Percentiles rank a stretch among this genome's conserved stretches.
These are phyloP conservation scores for Fusarium sp. DNA, from an alignment of 2,329 filamentous ascomycete genomes.

Conservation along the genomic window DNA sequence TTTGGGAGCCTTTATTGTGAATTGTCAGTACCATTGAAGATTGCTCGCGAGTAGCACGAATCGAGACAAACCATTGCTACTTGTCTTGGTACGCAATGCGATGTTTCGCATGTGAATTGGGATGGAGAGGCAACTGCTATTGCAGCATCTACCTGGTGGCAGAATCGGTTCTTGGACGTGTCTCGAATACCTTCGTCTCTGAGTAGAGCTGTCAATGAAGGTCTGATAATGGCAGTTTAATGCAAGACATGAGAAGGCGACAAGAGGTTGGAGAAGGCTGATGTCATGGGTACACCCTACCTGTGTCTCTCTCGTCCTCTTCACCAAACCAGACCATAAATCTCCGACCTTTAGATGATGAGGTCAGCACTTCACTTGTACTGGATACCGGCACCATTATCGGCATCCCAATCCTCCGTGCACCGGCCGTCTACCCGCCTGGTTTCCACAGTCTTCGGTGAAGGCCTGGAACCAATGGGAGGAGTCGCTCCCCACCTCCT, in stretches of 20 bases:
- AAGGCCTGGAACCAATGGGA: constrained; percentile 38
- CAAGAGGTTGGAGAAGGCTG: constrained; percentile 1
- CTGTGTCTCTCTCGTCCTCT: neutral
- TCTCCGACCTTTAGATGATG: neutral
- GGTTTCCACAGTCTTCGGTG: constrained; percentile 20
- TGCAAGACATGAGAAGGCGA: neutral
- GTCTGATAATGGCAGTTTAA: neutral
- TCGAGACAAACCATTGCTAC: constrained; percentile 20
- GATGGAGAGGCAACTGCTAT: neutral
- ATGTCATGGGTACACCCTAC: constrained; percentile 22
- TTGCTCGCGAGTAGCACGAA: neutral
- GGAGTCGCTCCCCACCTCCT: constrained; percentile 38
- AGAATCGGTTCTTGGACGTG: neutral
- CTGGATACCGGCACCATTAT: neutral
- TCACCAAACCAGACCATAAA: neutral
- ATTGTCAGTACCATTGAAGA: constrained; percentile 6
- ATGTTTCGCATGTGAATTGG: neutral
- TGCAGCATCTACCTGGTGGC: neutral
- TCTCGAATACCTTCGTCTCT: neutral
- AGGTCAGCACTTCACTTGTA: constrained; percentile 9
- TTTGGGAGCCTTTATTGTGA: constrained; percentile 57
- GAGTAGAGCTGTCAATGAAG: neutral
- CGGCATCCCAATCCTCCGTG: constrained; percentile 1
- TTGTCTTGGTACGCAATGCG: neutral
- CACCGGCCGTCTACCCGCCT: neutral